Base-by-base conservation (phyloP, 331 rosid species). In the Malus hybrid region DNA sequence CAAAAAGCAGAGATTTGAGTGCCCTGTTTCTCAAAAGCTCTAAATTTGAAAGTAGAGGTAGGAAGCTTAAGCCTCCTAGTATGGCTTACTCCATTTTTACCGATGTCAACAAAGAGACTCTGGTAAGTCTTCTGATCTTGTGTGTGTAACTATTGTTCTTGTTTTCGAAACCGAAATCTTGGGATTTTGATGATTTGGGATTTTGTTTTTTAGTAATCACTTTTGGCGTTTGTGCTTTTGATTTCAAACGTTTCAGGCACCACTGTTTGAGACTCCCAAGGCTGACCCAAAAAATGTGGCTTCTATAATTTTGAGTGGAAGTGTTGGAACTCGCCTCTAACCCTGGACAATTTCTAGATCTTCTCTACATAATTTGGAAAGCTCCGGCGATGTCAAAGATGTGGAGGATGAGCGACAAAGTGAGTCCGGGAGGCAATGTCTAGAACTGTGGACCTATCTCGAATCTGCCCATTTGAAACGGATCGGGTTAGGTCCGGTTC, bases 291-390 rank as follows among this genome's bases (percentile, higher is more conserved):
- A 85, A 46, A 86, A 83, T 52, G 91, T 94, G 16, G 99, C 96
- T 83, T 90, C 97, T 3, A 85, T 94, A 78, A 90, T 94, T 52
- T 75, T 94, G 84, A 97, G 99, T 24, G 97, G 99, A 42, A 97
- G 99, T 71, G 99, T 93, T 66, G 99, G 99, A 70, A 94, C 97
- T 82, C 96, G 97, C 63, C 82, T 94, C 39, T 94, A 28, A 28
- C 29, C 29, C 29, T 2, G 3, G 29, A 28, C 29, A 28, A 28
- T 2, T 28, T 28, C 29, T 28, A 28, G 29, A 28, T 28, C 29
- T 34, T 34, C 39, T 34, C 0, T 7, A 10, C 3, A 36, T 0
- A 32, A 34, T 34, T 2, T 2, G 10, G 42, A 7, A 7, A 36
- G 42, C 42, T 36, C 10, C 1, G 10, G 3, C 42, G 42, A 36